Evolutionary conservation across 2,329 filamentous ascomycete species (phyloP).

Genomic region (Xylaria sp.): DNA sequence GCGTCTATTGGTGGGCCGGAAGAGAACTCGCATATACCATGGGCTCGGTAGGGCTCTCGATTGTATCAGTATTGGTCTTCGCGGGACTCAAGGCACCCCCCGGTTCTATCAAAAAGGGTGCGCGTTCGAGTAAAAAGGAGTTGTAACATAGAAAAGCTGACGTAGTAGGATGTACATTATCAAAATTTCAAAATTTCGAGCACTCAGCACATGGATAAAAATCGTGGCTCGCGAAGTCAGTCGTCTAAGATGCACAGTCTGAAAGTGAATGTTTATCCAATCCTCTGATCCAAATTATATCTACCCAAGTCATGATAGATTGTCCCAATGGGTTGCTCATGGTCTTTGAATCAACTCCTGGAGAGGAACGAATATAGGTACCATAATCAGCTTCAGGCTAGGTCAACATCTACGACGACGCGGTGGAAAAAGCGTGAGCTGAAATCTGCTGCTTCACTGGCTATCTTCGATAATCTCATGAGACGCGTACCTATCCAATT

Average conservation of each 20-base stretch:
- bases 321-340: too few species aligned
- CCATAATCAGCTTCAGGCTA: too few species aligned
- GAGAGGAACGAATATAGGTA: too few species aligned
- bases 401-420: too few species aligned
- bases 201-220: neutral
- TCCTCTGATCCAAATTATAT: neutral
- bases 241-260: too few species aligned
- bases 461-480: too few species aligned
- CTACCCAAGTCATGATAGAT: neutral
- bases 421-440: too few species aligned
- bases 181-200: neutral
- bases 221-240: too few species aligned
- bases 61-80: conserved; percentile 74
- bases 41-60: conserved; percentile 80
- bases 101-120: conserved; percentile 40
- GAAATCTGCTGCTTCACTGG: too few species aligned
- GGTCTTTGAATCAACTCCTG: too few species aligned
- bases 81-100: conserved; percentile 71
- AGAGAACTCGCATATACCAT: conserved; percentile 82
- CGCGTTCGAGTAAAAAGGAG: conserved; percentile 37
- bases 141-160: conserved; percentile 27
- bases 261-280: too few species aligned
- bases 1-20: conserved; percentile 98
- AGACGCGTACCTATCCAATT: too few species aligned
- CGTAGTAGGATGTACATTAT: neutral